Conservation (phyloP, 345 rosid genomes). For the Melastoma malabathricum region DNA sequence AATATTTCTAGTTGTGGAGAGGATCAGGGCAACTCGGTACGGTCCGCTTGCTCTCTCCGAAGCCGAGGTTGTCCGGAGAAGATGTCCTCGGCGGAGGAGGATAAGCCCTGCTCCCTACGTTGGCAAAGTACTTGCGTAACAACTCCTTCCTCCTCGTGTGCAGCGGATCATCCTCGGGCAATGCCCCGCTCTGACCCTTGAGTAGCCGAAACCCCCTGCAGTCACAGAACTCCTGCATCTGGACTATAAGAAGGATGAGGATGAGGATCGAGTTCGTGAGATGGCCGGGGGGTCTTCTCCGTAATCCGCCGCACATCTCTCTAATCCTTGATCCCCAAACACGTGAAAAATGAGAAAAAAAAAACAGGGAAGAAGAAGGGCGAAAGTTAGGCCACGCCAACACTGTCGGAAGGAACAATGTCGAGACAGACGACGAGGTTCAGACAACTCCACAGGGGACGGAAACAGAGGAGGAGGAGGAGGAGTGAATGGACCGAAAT, state of each 20-base stretch:
- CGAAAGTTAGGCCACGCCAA: too few species aligned
- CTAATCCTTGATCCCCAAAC: too few species aligned
- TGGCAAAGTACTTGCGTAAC: slow-evolving; percentile 2
- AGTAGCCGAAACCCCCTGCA: neutral
- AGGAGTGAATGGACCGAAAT: too few species aligned
- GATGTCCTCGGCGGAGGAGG: neutral
- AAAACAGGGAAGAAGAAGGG: too few species aligned
- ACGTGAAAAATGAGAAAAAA: too few species aligned
- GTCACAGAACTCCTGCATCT: neutral
- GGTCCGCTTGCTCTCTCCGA: slow-evolving; percentile 9
- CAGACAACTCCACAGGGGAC: too few species aligned
- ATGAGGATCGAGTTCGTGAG: too few species aligned
- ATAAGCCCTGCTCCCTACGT: neutral
- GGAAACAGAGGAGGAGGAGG: too few species aligned
- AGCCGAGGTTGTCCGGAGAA: neutral
- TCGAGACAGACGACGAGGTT: too few species aligned
- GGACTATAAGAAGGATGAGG: neutral
- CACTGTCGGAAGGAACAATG: too few species aligned
- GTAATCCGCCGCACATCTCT: too few species aligned
- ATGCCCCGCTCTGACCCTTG: neutral
- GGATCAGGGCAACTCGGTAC: slow-evolving; percentile 12
- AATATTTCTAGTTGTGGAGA: slow-evolving; percentile 5
- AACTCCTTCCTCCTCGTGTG: neutral
- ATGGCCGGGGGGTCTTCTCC: too few species aligned
- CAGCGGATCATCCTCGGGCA: neutral